Evolutionary conservation across 257 asterid species (phyloP).

Genomic region (Nemophila menziesii): DNA sequence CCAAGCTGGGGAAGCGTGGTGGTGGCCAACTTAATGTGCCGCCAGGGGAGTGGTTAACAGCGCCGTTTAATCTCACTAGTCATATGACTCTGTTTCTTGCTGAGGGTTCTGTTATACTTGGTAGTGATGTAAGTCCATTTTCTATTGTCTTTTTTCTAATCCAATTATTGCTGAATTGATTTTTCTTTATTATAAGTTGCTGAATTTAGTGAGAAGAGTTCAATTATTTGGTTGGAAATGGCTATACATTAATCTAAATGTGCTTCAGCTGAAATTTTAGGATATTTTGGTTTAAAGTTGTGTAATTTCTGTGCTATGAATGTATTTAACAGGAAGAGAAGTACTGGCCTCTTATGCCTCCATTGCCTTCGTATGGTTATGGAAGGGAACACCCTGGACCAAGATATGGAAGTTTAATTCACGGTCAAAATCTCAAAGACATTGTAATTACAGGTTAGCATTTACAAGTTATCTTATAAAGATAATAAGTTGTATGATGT

Average conservation of each 20-base stretch:
- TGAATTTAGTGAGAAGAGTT: neutral
- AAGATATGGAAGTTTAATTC: slow-evolving; percentile 70
- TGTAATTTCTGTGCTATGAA: neutral
- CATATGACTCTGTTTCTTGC: slow-evolving; percentile 80
- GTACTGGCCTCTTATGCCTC: slow-evolving; percentile 78
- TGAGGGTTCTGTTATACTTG: slow-evolving; percentile 63
- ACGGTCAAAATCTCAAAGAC: slow-evolving; percentile 71
- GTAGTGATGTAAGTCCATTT: slow-evolving; percentile 44
- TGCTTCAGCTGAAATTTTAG: neutral
- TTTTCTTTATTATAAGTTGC: no score
- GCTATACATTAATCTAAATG: no score
- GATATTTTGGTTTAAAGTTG: neutral
- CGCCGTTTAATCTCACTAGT: slow-evolving; percentile 79
- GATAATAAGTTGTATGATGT: neutral
- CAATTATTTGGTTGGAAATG: no score
- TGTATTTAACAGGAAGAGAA: slow-evolving; percentile 40
- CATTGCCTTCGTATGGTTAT: slow-evolving; percentile 67
- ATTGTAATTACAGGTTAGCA: slow-evolving; percentile 57
- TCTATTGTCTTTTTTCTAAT: neutral
- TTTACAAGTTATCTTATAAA: neutral
- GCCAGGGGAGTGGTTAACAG: slow-evolving; percentile 72
- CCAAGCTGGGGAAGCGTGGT: slow-evolving; percentile 46
- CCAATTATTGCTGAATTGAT: neutral
- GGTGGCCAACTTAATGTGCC: slow-evolving; percentile 83
- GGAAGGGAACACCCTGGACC: slow-evolving; percentile 79